These are phyloP conservation scores for Pichia manshurica DNA, from an alignment of 805 yeast genomes.

Conservation along the genomic window DNA sequence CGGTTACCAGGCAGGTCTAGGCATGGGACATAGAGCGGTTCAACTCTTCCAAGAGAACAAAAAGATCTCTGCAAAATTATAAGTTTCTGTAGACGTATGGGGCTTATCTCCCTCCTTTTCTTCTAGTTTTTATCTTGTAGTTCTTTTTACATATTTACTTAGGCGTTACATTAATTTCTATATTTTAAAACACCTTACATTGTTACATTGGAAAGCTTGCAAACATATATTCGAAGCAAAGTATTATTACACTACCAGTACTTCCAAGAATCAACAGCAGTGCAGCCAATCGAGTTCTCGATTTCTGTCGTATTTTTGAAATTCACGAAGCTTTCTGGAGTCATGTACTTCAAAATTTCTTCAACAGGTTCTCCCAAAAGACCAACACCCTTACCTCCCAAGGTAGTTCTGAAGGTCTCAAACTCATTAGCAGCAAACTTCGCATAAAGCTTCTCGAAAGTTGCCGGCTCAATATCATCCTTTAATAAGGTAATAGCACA, in stretches of 20 bases:
- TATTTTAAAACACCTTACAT: too few relatives aligned
- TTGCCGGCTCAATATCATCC: slow-evolving; percentile 33
- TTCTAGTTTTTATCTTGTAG: not conserved
- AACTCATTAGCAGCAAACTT: slow-evolving; percentile 46
- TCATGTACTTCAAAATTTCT: slow-evolving; percentile 11
- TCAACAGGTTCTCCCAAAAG: slow-evolving; percentile 26
- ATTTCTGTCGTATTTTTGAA: slow-evolving; percentile 41
- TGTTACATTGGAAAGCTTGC: not conserved
- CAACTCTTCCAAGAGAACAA: slow-evolving; percentile 19
- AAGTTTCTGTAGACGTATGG: not conserved
- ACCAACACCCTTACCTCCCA: slow-evolving; percentile 92
- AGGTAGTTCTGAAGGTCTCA: slow-evolving; percentile 68
- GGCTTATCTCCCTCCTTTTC: too few relatives aligned
- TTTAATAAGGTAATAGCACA: slow-evolving; percentile 85
- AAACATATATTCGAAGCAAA: not conserved
- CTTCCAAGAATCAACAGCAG: slow-evolving; percentile 43
- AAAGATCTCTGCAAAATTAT: slow-evolving; percentile 7
- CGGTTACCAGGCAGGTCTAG: slow-evolving; percentile 62
- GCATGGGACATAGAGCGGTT: slow-evolving; percentile 51
- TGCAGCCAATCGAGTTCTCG: slow-evolving; percentile 42
- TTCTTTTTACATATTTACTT: not conserved
- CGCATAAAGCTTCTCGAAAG: slow-evolving; percentile 31
- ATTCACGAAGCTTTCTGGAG: slow-evolving; percentile 34
- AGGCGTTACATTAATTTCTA: not conserved
- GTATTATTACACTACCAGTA: slow-evolving; percentile 44